Conservation (phyloP, 805 yeast genomes). For the Isabelozyma heimii region DNA sequence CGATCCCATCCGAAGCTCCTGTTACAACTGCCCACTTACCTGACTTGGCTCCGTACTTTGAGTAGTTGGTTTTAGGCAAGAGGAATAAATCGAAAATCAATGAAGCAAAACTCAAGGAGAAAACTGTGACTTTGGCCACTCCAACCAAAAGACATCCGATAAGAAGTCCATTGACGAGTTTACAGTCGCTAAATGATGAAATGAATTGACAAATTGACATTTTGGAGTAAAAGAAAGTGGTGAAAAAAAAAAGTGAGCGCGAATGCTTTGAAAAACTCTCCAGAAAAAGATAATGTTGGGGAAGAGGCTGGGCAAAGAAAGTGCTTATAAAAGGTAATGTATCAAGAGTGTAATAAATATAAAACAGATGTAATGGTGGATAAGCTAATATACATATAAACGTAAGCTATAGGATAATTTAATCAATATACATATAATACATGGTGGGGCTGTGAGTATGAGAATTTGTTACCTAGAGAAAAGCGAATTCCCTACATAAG, state of each 20-base stretch:
- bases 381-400: too few relatives aligned
- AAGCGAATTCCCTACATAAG: too few relatives aligned
- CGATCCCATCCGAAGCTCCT: slow-evolving; percentile 97
- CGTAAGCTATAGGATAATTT: too few relatives aligned
- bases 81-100: slow-evolving; percentile 61
- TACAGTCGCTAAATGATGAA: slow-evolving; percentile 9
- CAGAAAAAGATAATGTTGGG: too few relatives aligned
- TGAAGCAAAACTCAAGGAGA: slow-evolving; percentile 48
- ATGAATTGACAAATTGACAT: slow-evolving; percentile 10
- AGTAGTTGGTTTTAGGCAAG: slow-evolving; percentile 57
- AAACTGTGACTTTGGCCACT: slow-evolving; percentile 52
- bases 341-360: too few relatives aligned
- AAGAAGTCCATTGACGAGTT: slow-evolving; percentile 13
- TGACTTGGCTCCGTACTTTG: slow-evolving; percentile 69
- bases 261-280: too few relatives aligned
- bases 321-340: too few relatives aligned
- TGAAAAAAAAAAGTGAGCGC: not conserved
- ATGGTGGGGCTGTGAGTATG: too few relatives aligned
- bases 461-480: too few relatives aligned
- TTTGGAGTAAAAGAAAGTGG: not conserved
- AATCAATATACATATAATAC: too few relatives aligned
- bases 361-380: too few relatives aligned
- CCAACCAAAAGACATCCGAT: slow-evolving; percentile 55
- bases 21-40: slow-evolving; percentile 93
- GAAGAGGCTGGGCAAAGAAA: too few relatives aligned